Evolutionary conservation across 495 filamentous ascomycete species (phyloP), one percentile per base, ranked within the genome.

Genomic region (Letharia lupina): DNA sequence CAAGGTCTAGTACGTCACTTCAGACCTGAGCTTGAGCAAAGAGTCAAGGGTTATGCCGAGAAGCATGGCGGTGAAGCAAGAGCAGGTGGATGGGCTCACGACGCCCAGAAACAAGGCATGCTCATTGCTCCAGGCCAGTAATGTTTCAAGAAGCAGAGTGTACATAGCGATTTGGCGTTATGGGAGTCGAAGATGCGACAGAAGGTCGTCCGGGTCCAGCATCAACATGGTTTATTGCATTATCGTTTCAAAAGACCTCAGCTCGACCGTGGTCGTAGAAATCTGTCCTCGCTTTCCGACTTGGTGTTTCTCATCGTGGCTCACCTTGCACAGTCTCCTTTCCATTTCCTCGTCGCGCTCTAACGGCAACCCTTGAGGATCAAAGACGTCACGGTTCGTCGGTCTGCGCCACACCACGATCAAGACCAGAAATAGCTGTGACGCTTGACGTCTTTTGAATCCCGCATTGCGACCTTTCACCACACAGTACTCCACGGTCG

Each of bases 1-100:
- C 94, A 98, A 80, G 94, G 94, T 75, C 83, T 98, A 68, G 97
- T 98, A 78, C 87, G 94, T 69, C 94, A 98, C 78, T 98, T 98
- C 82, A 83, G 94, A 69, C 95, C 93, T 41, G 93, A 98, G 77
- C 78, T 98, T 63, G 92, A 98, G 83, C 88, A 87, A 39, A 83
- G 93, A 68, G 93, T 98, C 78, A 81, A 84, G 75, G 84, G 88
- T 62, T 91, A 88, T 74, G 81, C 88, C 54, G 78, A 89, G 75
- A 77, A 84, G 76, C 75, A 81, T 64, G 89, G 89, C 64, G 88
- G 86, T 61, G 77, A 83, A 69, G 84, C 90, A 58, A 79, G 90
- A 72, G 93, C 91, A 52, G 94, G 94, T 73, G 94, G 94, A 50
- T 97, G 92, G 94, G 78, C 82, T 69, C 90, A 89, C 64, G 81